Conservation (phyloP, 1,284 basidiomycete genomes). For the Irpex sp. region DNA sequence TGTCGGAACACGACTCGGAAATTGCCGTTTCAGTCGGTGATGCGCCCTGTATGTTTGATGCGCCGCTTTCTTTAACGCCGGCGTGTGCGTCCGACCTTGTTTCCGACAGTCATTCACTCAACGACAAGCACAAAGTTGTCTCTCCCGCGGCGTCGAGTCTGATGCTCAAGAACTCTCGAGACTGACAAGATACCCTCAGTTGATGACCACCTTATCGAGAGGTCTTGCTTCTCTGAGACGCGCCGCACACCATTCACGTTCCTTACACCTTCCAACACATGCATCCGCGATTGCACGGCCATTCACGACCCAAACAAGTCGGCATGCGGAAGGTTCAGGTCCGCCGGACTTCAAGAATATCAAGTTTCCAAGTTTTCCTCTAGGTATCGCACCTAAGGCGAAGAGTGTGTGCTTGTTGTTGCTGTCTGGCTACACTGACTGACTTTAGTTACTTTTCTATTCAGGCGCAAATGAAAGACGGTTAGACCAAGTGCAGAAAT, state of each 20-base stretch:
- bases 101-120: background rate
- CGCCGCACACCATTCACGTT: background rate
- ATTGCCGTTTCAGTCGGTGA: background rate
- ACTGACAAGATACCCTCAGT: background rate
- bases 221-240: background rate
- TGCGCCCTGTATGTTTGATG: background rate
- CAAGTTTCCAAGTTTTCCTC: background rate
- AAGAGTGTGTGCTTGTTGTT: background rate
- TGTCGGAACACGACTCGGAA: too few species aligned
- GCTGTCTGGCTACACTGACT: background rate
- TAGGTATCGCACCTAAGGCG: background rate
- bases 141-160: background rate
- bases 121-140: background rate
- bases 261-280: background rate
- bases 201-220: background rate
- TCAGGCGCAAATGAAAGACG: background rate
- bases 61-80: background rate
- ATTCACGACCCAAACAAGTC: background rate
- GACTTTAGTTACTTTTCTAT: background rate
- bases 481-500: background rate
- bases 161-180: background rate
- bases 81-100: background rate
- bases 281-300: background rate
- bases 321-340: background rate
- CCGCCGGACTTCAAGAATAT: background rate